Conservation (phyloP, 2,329 filamentous ascomycete species). For the Cryphonectria radicalis region DNA sequence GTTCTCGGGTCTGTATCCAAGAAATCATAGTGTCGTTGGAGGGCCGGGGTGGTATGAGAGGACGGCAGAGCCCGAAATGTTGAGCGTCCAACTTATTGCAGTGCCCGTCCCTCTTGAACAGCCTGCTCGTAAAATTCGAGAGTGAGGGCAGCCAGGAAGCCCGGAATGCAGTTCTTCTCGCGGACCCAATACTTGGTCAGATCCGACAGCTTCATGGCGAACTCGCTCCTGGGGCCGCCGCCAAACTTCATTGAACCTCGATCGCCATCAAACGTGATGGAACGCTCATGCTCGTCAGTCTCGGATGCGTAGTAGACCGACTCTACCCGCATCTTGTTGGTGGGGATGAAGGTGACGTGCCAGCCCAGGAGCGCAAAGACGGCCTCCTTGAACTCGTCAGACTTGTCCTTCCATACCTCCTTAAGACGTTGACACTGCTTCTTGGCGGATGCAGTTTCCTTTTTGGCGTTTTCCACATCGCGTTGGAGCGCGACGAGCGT, state of each 20-base stretch:
- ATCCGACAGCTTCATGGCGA: slow-evolving; percentile 82
- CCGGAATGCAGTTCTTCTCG: slow-evolving; percentile 90
- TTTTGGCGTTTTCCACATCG: slow-evolving; percentile 72
- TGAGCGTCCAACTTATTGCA: neutral
- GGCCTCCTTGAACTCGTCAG: slow-evolving; percentile 91
- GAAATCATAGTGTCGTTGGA: slow-evolving; percentile 1
- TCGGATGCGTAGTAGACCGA: slow-evolving; percentile 77
- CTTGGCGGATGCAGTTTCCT: slow-evolving; percentile 72
- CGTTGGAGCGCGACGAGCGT: slow-evolving; percentile 76
- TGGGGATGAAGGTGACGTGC: slow-evolving; percentile 95
- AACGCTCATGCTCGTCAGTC: slow-evolving; percentile 72
- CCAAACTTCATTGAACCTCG: slow-evolving; percentile 97
- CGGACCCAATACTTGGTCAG: slow-evolving; percentile 96
- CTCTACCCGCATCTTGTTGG: slow-evolving; percentile 92
- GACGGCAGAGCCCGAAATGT: neutral
- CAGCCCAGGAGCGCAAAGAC: slow-evolving; percentile 91
- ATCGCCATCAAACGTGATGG: slow-evolving; percentile 87
- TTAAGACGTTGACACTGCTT: slow-evolving; percentile 87
- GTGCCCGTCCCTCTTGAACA: slow-evolving; percentile 22
- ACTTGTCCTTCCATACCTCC: slow-evolving; percentile 90
- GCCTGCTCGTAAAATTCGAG: slow-evolving; percentile 87
- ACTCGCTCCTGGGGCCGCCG: slow-evolving; percentile 83
- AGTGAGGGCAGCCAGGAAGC: slow-evolving; percentile 88
- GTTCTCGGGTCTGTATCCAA: neutral
- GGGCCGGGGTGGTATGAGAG: slow-evolving; percentile 5